Conservation (phyloP, 352 stramenopile genomes). For the Pythium brachiatum region DNA sequence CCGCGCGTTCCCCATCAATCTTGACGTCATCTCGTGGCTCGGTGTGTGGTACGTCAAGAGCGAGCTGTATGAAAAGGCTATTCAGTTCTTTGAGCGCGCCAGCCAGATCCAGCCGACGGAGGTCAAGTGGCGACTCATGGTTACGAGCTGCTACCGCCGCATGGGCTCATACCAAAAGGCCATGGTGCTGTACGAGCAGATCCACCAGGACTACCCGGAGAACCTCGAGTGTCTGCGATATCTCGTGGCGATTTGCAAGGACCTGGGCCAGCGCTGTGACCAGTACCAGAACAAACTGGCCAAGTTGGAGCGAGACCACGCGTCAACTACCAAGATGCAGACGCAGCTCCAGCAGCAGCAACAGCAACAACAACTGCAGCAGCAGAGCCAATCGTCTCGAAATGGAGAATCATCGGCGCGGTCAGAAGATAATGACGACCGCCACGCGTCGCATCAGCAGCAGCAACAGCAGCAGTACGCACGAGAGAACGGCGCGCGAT, state of each 20-base stretch:
- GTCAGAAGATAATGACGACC: conserved; percentile 32
- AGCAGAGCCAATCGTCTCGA: conserved; percentile 9
- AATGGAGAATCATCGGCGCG: conserved; percentile 24
- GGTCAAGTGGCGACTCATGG: conserved; percentile 97
- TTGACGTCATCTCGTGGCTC: conserved; percentile 96
- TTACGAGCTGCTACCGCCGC: conserved; percentile 94
- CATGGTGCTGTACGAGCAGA: conserved; percentile 93
- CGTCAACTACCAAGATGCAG: conserved; percentile 38
- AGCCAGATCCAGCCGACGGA: conserved; percentile 94
- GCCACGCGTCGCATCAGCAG: conserved; percentile 24
- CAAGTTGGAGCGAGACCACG: conserved; percentile 82
- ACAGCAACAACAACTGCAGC: conserved; percentile 11
- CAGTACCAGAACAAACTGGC: conserved; percentile 91
- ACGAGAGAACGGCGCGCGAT: conserved; percentile 19
- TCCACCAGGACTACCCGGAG: conserved; percentile 93
- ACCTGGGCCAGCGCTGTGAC: conserved; percentile 91
- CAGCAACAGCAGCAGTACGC: conserved; percentile 21
- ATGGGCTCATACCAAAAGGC: conserved; percentile 92
- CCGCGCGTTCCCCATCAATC: conserved; percentile 93
- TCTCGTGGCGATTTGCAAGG: conserved; percentile 94
- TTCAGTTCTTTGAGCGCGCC: conserved; percentile 95
- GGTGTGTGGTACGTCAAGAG: conserved; percentile 97
- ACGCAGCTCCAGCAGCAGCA: conserved; percentile 26
- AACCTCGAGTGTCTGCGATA: conserved; percentile 92
- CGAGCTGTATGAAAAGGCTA: conserved; percentile 96